These are phyloP conservation scores for Sugiyamaella floridensis DNA, from an alignment of 805 yeast species.

Conservation along the genomic window DNA sequence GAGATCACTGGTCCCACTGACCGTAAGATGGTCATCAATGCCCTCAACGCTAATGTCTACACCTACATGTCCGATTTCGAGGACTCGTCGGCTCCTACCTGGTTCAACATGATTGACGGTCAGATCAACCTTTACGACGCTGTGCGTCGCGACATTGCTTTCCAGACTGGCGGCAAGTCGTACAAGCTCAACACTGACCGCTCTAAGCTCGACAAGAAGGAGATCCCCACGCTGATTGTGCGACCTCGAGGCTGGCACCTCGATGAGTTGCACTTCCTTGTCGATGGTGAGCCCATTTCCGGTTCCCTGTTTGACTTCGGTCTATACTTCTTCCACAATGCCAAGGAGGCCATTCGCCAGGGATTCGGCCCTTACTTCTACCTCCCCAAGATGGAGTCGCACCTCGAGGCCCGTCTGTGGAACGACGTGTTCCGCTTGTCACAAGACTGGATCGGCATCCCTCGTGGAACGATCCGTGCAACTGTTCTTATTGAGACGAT, in stretches of 20 bases:
- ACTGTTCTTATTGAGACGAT: conserved; percentile 68
- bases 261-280: conserved; percentile 55
- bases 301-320: conserved; percentile 68
- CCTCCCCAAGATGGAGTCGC: conserved; percentile 72
- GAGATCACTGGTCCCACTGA: conserved; percentile 75
- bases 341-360: conserved; percentile 46
- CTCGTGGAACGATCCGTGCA: conserved; percentile 65
- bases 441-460: conserved; percentile 56
- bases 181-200: conserved; percentile 50
- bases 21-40: conserved; percentile 69
- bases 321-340: conserved; percentile 62
- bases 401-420: conserved; percentile 70
- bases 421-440: conserved; percentile 60
- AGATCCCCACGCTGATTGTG: conserved; percentile 47
- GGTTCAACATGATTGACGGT: conserved; percentile 61
- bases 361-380: conserved; percentile 70
- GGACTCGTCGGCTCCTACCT: conserved; percentile 66
- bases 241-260: conserved; percentile 70
- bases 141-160: conserved; percentile 48
- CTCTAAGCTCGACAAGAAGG: conserved; percentile 29
- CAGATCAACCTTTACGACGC: conserved; percentile 67
- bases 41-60: conserved; percentile 60
- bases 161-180: conserved; percentile 33
- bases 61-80: conserved; percentile 75
- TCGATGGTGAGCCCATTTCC: conserved; percentile 61